Evolutionary conservation across 2,329 filamentous ascomycete genomes (phyloP), one percentile per base, ranked within the genome.

Genomic region (Coniochaeta hoffmannii): DNA sequence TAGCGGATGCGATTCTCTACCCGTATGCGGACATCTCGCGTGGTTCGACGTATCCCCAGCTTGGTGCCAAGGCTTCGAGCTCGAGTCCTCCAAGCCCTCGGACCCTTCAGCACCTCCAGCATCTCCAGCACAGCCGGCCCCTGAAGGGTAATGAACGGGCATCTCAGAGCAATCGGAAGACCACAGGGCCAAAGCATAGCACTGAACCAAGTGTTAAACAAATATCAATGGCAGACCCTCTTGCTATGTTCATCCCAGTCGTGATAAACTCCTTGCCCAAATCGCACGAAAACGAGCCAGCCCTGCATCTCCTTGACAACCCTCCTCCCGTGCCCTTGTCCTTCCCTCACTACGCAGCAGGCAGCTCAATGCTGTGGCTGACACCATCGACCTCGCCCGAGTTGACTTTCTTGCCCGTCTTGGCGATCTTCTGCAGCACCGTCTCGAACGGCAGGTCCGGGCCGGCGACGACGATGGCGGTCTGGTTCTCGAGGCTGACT

Each of bases 401-500:
- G 73, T 88, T 95, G 69, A 97, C 86, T 67, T 87, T 88, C 83
- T 97, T 97, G 67, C 92, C 92, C 12, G 92, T 96, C 85, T 96
- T 96, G 80, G 88, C 86, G 72, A 97, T 96, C 71, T 89, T 95
- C 69, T 82, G 80, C 58, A 96, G 83, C 57, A 96, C 89, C 51
- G 84, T 89, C 62, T 90, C 84, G 76, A 93, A 96, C 57, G 82
- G 77, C 60, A 95, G 79, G 55, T 73, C 77, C 4, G 83, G 77
- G 61, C 86, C 82, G 60, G 91, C 84, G 63, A 87, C 77, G 63
- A 97, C 82, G 62, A 85, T 85, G 61, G 90, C 93, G 59, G 82
- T 90, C 72, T 97, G 91, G 62, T 79, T 85, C 60, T 96, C 89
- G 67, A 97, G 89, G 56, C 85, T 90, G 61, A 97, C 90, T 55